Base-by-base conservation (phyloP, 2,329 filamentous ascomycete species). In the Magnaporthiopsis rhizophila region DNA sequence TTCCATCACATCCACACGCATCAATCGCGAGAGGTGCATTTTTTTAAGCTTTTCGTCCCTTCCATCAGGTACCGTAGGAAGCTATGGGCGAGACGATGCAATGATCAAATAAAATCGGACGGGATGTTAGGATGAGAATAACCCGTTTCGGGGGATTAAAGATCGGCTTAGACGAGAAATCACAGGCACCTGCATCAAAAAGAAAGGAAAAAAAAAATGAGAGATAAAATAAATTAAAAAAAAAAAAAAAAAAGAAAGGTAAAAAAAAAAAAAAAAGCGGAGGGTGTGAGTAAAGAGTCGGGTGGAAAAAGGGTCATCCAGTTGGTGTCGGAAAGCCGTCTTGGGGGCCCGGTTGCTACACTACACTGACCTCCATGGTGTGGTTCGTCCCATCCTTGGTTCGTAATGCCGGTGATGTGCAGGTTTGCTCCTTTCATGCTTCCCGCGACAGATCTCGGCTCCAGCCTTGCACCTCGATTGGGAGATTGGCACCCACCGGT, bases 361-460 rank as follows among this genome's bases (percentile, higher is more conserved):
- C 36, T 30, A 30, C 30, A 30, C 30, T 30, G 12, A 11, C 45
- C 30, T 30, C 30, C 6, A 2, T 9, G 21, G 45, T 53, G 45
- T 53, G 45, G 45, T 53, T 53, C 45, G n/a, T 53, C 45, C 45
- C 45, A 53, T 53, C 45, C 45, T 53, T 21, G 45, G 45, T 53
- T 24, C 45, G 45, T n/a, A 53, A 30, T 58, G 57, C 57, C 57
- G 57, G 57, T 58, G 57, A 58, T 58, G 57, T 58, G 57, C 57
- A 58, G 57, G 57, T 7, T 18, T 53, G 24, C 26, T 58, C 26
- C 26, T 58, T 58, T 30, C 24, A 30, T 58, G 57, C 57, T 28
- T 28, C 30, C 57, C 30, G 57, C 57, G 24, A 58, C 57, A 58
- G 57, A 58, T 58, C 57, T 58, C 57, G 57, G 57, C 26, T 30